Conservation (phyloP, 768 basidiomycete species). For the Lactarius indigo region DNA sequence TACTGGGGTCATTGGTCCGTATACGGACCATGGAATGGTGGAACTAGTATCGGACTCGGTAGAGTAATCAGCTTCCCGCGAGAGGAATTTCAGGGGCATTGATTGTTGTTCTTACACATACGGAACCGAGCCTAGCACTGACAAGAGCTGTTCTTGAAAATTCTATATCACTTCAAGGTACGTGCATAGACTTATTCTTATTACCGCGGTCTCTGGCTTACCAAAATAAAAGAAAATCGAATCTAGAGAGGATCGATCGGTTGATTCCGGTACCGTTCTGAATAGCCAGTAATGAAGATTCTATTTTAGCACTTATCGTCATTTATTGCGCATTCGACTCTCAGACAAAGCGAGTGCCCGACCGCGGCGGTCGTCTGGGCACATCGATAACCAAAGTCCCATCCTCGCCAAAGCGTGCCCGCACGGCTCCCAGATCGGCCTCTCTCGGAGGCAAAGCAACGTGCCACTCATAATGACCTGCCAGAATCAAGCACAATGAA, state of each 20-base stretch:
- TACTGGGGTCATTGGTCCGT: neutral
- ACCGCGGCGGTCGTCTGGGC: slow-evolving; percentile 5
- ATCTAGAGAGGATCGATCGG: neutral
- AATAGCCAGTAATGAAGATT: neutral
- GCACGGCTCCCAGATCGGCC: slow-evolving; percentile 4
- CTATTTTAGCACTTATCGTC: neutral
- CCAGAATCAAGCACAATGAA: neutral
- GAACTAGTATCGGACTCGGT: neutral
- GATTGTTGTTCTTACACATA: neutral
- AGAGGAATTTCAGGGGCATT: neutral
- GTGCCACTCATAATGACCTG: slow-evolving; percentile 23
- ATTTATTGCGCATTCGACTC: neutral
- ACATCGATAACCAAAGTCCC: slow-evolving; percentile 7
- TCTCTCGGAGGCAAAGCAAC: slow-evolving; percentile 5
- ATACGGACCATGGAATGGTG: neutral
- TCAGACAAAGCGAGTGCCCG: neutral
- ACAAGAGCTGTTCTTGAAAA: neutral
- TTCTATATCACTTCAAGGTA: neutral
- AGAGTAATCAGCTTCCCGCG: neutral
- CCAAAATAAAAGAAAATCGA: neutral
- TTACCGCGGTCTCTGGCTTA: neutral
- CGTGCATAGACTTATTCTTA: neutral
- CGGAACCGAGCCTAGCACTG: neutral
- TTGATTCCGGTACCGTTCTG: neutral
- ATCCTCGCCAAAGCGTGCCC: slow-evolving; percentile 10